These are phyloP conservation scores for Phaeosphaeriaceae sp. DNA, from an alignment of 2,329 filamentous ascomycete genomes.

Conservation along the genomic window DNA sequence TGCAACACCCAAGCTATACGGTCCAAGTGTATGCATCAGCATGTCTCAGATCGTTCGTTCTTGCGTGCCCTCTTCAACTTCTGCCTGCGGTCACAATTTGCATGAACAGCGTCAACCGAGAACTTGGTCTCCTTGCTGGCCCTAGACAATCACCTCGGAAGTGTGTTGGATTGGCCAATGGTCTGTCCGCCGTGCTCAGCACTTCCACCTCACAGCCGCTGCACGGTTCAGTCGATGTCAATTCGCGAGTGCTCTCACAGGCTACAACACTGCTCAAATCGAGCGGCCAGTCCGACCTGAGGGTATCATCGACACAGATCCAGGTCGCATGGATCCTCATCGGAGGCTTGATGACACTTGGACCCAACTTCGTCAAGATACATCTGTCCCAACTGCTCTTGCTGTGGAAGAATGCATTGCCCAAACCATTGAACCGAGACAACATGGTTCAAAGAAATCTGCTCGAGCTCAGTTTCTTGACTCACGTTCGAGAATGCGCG, in stretches of 20 bases:
- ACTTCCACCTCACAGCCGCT: slow-evolving; percentile 87
- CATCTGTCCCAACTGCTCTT: slow-evolving; percentile 92
- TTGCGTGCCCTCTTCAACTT: slow-evolving; percentile 91
- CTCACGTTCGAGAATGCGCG: slow-evolving; percentile 93
- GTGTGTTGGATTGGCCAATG: slow-evolving; percentile 91
- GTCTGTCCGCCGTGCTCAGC: slow-evolving; percentile 87
- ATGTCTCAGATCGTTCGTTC: slow-evolving; percentile 84
- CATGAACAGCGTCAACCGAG: slow-evolving; percentile 91
- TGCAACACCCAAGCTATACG: slow-evolving; percentile 94
- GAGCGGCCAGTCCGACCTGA: slow-evolving; percentile 87
- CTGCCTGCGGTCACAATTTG: slow-evolving; percentile 91
- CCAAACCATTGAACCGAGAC: slow-evolving; percentile 92
- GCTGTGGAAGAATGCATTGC: slow-evolving; percentile 96
- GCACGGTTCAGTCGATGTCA: slow-evolving; percentile 94
- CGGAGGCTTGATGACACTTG: slow-evolving; percentile 93
- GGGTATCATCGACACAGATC: slow-evolving; percentile 91
- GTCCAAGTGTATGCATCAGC: slow-evolving; percentile 90
- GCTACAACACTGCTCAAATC: slow-evolving; percentile 92
- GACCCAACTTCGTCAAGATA: slow-evolving; percentile 98
- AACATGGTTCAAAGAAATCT: slow-evolving; percentile 83
- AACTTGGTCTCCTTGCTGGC: slow-evolving; percentile 77
- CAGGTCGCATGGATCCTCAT: slow-evolving; percentile 98
- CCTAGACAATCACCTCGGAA: slow-evolving; percentile 80
- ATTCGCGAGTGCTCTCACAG: slow-evolving; percentile 88
- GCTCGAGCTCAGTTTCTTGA: slow-evolving; percentile 89